A percentile compares a stretch with the other conserved stretches of the same genome.
These are phyloP conservation scores for Podaxis sp. DNA, from an alignment of 768 basidiomycete species.

Conservation along the genomic window DNA sequence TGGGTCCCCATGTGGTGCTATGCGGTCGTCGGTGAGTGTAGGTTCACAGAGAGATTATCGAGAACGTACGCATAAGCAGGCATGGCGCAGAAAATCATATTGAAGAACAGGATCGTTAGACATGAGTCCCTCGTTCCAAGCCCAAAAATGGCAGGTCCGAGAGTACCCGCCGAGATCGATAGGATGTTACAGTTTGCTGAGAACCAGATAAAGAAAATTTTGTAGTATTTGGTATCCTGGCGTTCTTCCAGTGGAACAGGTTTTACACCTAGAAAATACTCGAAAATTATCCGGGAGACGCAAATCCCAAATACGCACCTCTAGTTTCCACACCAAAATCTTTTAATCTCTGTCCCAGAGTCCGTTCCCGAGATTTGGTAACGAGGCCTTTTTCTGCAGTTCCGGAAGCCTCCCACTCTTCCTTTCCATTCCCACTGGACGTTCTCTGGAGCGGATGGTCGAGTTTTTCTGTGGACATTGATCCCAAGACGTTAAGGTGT, in stretches of 20 bases:
- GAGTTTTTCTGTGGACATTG: not conserved
- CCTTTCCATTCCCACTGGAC: not conserved
- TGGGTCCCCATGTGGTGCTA: slow-evolving; percentile 74
- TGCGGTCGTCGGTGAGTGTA: slow-evolving; percentile 12
- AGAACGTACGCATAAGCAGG: slow-evolving; percentile 46
- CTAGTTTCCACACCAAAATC: slow-evolving; percentile 30
- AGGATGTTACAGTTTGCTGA: slow-evolving; percentile 72
- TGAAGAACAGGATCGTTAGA: slow-evolving; percentile 67
- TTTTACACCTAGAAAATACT: slow-evolving; percentile 38
- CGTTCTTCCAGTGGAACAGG: slow-evolving; percentile 58
- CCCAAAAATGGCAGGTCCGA: slow-evolving; percentile 60
- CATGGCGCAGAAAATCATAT: slow-evolving; percentile 53
- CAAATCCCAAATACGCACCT: slow-evolving; percentile 21
- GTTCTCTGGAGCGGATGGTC: not conserved
- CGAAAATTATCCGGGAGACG: not conserved
- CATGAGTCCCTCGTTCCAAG: slow-evolving; percentile 63
- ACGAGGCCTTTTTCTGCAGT: not conserved
- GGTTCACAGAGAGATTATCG: not conserved
- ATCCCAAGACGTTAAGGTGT: not conserved
- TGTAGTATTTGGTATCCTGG: slow-evolving; percentile 58
- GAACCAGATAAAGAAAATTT: slow-evolving; percentile 79
- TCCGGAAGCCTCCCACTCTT: not conserved
- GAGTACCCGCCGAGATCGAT: slow-evolving; percentile 64
- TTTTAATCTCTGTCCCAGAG: slow-evolving; percentile 13
- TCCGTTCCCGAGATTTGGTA: not conserved